Conservation (phyloP, 2,329 filamentous ascomycete genomes). For the Fusarium siculi region DNA sequence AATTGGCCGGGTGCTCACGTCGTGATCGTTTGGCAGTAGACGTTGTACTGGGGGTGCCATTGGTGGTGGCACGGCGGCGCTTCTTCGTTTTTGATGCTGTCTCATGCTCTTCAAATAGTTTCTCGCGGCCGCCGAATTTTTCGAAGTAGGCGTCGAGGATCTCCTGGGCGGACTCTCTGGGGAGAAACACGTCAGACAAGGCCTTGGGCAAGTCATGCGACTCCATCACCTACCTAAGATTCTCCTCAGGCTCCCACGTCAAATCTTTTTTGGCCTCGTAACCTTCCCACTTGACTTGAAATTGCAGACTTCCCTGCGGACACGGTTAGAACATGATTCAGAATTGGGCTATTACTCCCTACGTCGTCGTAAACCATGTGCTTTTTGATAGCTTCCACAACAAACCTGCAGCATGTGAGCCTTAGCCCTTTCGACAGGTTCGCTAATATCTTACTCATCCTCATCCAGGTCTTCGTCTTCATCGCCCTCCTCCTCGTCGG, state of each 20-base stretch:
- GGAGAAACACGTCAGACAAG: neutral
- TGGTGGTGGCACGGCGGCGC: slow-evolving; percentile 61
- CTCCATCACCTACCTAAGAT: slow-evolving; percentile 51
- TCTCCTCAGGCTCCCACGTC: slow-evolving; percentile 84
- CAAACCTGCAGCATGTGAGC: slow-evolving; percentile 62
- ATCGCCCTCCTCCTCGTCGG: slow-evolving; percentile 48
- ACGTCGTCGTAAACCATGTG: slow-evolving; percentile 71
- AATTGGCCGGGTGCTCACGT: slow-evolving; percentile 61
- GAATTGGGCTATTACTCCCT: slow-evolving; percentile 28
- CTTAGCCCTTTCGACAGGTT: slow-evolving; percentile 2
- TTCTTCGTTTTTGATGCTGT: slow-evolving; percentile 66
- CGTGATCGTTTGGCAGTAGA: slow-evolving; percentile 56
- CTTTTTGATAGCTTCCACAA: slow-evolving; percentile 77
- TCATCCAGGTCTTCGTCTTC: slow-evolving; percentile 55
- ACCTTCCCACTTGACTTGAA: slow-evolving; percentile 84
- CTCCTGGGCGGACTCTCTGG: slow-evolving; percentile 66
- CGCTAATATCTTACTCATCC: slow-evolving; percentile 53
- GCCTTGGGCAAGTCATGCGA: neutral
- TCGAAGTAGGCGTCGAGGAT: slow-evolving; percentile 73
- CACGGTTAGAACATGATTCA: neutral
- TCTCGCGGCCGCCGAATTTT: slow-evolving; percentile 70
- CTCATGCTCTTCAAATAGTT: slow-evolving; percentile 62
- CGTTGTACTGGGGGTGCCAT: slow-evolving; percentile 49
- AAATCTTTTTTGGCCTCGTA: slow-evolving; percentile 75
- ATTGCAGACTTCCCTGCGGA: slow-evolving; percentile 62